phyloP scores from a whole-genome alignment of 257 asterid species.

The Solanum paucissectum region DNA sequence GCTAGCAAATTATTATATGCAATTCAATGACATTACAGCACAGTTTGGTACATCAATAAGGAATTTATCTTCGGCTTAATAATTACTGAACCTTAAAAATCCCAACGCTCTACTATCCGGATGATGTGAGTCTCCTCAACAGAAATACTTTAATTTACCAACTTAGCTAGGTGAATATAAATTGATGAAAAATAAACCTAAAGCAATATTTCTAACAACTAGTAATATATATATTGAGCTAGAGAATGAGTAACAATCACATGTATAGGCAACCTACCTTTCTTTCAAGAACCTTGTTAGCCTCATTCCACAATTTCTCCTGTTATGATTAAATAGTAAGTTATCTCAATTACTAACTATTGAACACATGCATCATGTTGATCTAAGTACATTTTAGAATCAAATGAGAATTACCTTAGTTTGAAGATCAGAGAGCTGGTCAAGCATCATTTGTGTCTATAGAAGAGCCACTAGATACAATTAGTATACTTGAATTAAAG shows the following conservation, averaged over 20 bases:
- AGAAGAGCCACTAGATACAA: neutral
- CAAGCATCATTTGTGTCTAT: conserved; percentile 89
- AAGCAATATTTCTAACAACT: neutral
- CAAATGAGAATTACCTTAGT: conserved; percentile 48
- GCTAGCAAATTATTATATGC: neutral
- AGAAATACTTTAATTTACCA: too few species aligned
- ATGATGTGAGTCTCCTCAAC: too few species aligned
- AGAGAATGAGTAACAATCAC: neutral
- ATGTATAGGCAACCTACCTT: conserved; percentile 34
- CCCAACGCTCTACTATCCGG: neutral
- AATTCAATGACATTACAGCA: neutral
- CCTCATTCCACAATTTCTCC: conserved; percentile 86
- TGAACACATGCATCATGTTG: neutral
- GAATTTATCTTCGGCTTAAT: neutral
- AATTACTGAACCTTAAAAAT: neutral
- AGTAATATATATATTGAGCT: neutral
- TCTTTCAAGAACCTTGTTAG: conserved; percentile 72
- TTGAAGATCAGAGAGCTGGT: conserved; percentile 89
- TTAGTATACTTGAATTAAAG: neutral
- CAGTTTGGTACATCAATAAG: neutral
- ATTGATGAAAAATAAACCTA: neutral
- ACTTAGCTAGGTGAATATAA: neutral
- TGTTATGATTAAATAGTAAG: conserved; percentile 3
- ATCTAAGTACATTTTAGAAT: neutral
- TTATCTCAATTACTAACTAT: neutral